phyloP scores from a whole-genome alignment of 2,329 filamentous ascomycete genomes.

The Thielaviopsis punctulata region DNA sequence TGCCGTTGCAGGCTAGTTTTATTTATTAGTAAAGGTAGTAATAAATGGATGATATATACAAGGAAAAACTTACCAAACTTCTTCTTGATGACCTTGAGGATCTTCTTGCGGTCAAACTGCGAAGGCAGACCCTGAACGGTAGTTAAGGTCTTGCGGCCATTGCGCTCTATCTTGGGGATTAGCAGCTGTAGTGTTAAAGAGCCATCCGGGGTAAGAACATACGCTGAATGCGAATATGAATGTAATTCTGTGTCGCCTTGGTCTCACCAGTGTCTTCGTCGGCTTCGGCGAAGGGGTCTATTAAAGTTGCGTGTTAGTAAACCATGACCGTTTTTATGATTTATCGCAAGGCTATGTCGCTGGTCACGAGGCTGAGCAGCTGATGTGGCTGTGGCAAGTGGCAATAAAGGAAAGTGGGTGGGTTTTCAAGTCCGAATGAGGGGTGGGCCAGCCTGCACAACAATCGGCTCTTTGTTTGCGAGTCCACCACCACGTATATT shows the following conservation, averaged over 20 bases:
- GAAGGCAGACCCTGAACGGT: slow-evolving; percentile 97
- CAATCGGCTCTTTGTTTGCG: neutral
- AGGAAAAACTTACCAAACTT: slow-evolving; percentile 59
- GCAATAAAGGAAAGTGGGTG: neutral
- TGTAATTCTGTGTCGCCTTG: slow-evolving; percentile 93
- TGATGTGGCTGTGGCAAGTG: neutral
- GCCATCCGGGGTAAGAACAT: slow-evolving; percentile 26
- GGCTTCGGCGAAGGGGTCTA: slow-evolving; percentile 99
- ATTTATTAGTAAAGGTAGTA: slow-evolving; percentile 14
- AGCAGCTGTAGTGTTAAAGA: neutral
- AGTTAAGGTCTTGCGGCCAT: slow-evolving; percentile 99
- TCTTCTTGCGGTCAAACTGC: slow-evolving; percentile 99
- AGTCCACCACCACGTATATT: neutral
- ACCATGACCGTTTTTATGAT: neutral
- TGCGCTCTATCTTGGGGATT: slow-evolving; percentile 54
- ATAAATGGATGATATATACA: neutral
- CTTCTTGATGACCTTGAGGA: slow-evolving; percentile 99
- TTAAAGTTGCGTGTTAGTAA: slow-evolving; percentile 17
- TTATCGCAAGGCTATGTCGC: neutral
- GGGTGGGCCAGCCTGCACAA: neutral
- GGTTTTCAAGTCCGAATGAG: neutral
- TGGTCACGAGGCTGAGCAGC: neutral
- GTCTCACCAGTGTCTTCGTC: slow-evolving; percentile 96
- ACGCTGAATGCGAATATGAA: slow-evolving; percentile 99
- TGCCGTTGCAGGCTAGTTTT: slow-evolving; percentile 87